These are phyloP conservation scores for Blastobotrys ciferrii DNA, from an alignment of 1,139 yeast species.

Conservation along the genomic window DNA sequence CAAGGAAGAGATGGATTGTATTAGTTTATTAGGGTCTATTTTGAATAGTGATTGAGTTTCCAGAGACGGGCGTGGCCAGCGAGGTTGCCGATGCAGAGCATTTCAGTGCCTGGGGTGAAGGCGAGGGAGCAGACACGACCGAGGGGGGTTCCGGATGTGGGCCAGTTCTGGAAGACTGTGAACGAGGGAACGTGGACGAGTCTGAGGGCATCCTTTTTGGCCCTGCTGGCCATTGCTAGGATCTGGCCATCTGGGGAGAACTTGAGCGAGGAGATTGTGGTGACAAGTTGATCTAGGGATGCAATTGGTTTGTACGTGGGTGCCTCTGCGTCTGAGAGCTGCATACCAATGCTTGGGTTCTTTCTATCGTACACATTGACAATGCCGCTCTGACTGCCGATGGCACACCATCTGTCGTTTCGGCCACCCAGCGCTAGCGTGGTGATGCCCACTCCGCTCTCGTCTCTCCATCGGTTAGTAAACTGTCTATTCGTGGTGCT, in stretches of 20 bases:
- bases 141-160: constrained; percentile 92
- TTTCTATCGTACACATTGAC: constrained; percentile 80
- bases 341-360: constrained; percentile 30
- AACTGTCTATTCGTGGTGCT: constrained; percentile 51
- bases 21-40: constrained; percentile 1
- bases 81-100: constrained; percentile 87
- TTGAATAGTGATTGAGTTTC: constrained; percentile 74
- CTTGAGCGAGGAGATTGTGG: constrained; percentile 68
- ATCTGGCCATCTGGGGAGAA: constrained; percentile 91
- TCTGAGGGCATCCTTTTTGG: constrained; percentile 80
- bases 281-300: constrained; percentile 73
- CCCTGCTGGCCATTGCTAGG: constrained; percentile 80
- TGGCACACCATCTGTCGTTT: constrained; percentile 75
- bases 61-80: constrained; percentile 88
- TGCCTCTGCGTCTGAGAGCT: constrained; percentile 27
- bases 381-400: constrained; percentile 86
- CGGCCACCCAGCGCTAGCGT: constrained; percentile 77
- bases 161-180: constrained; percentile 91
- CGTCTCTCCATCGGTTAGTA: constrained; percentile 76
- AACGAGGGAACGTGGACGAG: constrained; percentile 87
- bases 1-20: neutral
- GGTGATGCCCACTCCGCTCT: constrained; percentile 83
- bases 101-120: constrained; percentile 78
- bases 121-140: constrained; percentile 86
- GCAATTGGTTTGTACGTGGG: constrained; percentile 41